A percentile compares a stretch with the other conserved stretches of the same genome.
phyloP scores from a whole-genome alignment of 768 basidiomycete species.

The Trametes cubensis region DNA sequence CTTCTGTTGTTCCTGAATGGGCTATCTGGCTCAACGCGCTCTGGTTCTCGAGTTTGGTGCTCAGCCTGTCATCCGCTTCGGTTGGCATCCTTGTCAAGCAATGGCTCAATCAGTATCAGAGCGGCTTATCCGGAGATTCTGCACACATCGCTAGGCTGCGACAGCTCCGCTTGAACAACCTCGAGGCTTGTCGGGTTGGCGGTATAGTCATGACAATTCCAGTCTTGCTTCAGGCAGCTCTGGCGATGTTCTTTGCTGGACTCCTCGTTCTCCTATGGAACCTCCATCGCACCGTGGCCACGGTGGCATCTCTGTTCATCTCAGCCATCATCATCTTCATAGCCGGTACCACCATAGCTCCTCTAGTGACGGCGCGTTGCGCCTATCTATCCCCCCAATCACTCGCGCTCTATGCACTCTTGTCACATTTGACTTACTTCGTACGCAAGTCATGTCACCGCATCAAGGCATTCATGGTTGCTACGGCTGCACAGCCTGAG shows the following conservation, averaged over 20 bases:
- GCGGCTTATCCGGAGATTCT: background rate
- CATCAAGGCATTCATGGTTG: too few species aligned
- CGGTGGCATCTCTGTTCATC: background rate
- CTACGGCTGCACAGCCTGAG: too few species aligned
- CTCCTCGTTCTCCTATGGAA: conserved; percentile 22
- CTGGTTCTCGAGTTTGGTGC: conserved; percentile 31
- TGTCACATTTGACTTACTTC: too few species aligned
- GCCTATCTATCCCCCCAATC: conserved; percentile 10
- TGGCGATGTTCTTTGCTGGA: conserved; percentile 27
- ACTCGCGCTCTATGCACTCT: too few species aligned
- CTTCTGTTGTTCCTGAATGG: conserved; percentile 1
- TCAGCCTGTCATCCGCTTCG: conserved; percentile 30
- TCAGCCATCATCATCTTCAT: background rate
- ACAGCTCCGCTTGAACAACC: conserved; percentile 24
- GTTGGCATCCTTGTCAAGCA: conserved; percentile 35
- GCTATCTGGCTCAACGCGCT: conserved; percentile 26
- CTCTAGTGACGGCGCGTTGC: background rate
- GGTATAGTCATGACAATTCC: conserved; percentile 21
- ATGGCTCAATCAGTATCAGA: conserved; percentile 27
- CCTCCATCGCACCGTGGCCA: conserved; percentile 20
- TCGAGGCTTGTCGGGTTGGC: conserved; percentile 22
- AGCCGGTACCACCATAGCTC: background rate
- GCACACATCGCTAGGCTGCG: conserved; percentile 17
- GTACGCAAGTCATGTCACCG: too few species aligned
- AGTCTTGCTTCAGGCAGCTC: conserved; percentile 26